These are phyloP conservation scores for Lecanicillium sp. DNA, from an alignment of 2,329 filamentous ascomycete species.

Conservation along the genomic window DNA sequence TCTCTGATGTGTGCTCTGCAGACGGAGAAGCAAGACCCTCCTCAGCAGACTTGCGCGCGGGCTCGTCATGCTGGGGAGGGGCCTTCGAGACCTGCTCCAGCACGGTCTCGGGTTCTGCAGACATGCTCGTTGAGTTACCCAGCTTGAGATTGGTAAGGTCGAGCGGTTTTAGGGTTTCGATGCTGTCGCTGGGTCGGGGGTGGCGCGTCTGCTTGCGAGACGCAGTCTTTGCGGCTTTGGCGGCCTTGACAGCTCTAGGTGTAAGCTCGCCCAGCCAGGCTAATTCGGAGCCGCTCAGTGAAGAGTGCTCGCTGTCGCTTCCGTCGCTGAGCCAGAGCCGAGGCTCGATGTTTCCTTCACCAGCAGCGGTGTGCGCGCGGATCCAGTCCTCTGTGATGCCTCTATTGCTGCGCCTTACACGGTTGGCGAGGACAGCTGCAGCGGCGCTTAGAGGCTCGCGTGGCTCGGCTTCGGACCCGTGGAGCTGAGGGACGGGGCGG, in stretches of 20 bases:
- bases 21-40: not conserved
- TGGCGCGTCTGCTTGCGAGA: conserved; percentile 30
- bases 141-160: conserved; percentile 22
- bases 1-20: not conserved
- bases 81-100: conserved; percentile 19
- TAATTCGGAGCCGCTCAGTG: conserved; percentile 60
- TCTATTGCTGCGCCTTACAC: conserved; percentile 51
- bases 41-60: not conserved
- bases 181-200: conserved; percentile 45
- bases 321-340: conserved; percentile 77
- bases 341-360: conserved; percentile 61
- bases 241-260: conserved; percentile 42
- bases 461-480: conserved; percentile 31
- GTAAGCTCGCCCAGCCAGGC: conserved; percentile 47
- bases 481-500: conserved; percentile 45
- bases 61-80: conserved; percentile 10
- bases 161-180: conserved; percentile 46
- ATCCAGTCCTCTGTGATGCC: conserved; percentile 82
- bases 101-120: conserved; percentile 23
- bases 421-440: conserved; percentile 57
- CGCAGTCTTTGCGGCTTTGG: conserved; percentile 18
- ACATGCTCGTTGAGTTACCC: conserved; percentile 28
- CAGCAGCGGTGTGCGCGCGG: conserved; percentile 71
- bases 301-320: conserved; percentile 67
- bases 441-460: conserved; percentile 44